phyloP scores from a whole-genome alignment of 805 yeast species.

The Candida anglica region DNA sequence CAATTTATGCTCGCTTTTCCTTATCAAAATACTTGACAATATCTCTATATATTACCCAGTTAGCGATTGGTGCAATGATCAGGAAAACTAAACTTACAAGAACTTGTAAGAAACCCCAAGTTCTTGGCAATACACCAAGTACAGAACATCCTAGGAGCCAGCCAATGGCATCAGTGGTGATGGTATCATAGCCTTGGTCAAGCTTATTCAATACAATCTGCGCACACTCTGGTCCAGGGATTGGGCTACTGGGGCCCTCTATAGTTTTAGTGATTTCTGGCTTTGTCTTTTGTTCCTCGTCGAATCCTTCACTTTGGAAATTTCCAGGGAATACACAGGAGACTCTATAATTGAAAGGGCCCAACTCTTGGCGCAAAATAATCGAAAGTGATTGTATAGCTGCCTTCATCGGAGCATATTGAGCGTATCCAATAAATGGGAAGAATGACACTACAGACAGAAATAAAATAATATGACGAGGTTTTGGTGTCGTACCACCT shows the following conservation, averaged over 20 bases:
- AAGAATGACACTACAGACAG: conserved; percentile 80
- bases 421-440: conserved; percentile 88
- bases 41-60: conserved; percentile 46
- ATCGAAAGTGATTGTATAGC: conserved; percentile 76
- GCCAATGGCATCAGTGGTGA: conserved; percentile 81
- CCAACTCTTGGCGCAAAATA: conserved; percentile 75
- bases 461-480: conserved; percentile 52
- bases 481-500: conserved; percentile 21
- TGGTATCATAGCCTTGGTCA: conserved; percentile 61
- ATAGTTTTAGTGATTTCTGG: conserved; percentile 78
- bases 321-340: conserved; percentile 85
- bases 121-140: conserved; percentile 69
- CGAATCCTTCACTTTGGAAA: conserved; percentile 83
- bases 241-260: conserved; percentile 80
- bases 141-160: conserved; percentile 69
- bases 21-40: conserved; percentile 43
- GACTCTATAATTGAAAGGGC: conserved; percentile 63
- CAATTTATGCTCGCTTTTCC: no score
- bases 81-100: conserved; percentile 31
- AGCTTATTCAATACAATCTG: conserved; percentile 52
- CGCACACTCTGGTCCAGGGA: conserved; percentile 65
- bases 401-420: conserved; percentile 86
- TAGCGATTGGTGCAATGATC: conserved; percentile 52
- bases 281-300: conserved; percentile 75
- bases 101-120: conserved; percentile 46